Base-by-base conservation (phyloP, 164 flowering plant genomes). In the Protea cynaroides region DNA sequence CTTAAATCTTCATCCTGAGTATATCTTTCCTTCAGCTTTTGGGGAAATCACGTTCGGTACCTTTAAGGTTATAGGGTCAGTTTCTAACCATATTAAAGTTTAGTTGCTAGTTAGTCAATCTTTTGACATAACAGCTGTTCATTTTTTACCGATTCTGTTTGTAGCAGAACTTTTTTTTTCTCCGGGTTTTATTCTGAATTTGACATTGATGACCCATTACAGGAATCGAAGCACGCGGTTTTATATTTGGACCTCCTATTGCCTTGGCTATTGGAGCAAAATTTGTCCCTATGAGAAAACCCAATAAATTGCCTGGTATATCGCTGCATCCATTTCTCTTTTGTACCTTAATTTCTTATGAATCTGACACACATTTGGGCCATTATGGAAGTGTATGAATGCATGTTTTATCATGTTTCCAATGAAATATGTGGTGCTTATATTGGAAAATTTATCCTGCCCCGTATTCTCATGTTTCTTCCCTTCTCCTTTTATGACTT, bases 211-310 rank as follows among this genome's bases (percentile, higher is more conserved):
- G 15, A 49, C 56, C 58, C 46, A 46, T 18, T 77, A 76, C 88
- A 91, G 99, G 97, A 61, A 58, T 92, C 73, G 99, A 94, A 79
- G 99, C 99, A 55, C 81, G 97, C 74, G 99, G 99, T 52, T 94
- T 91, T 72, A 94, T 94, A 61, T 94, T 94, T 72, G 97, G 97
- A 9, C 99, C 99, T 69, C 99, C 99, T 29, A 86, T 94, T 79
- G 99, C 99, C 34, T 79, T 94, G 85, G 97, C 97, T 65, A 82
- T 94, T 65, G 96, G 97, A 0, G 97, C 97, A 36, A 94, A 94
- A 63, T 94, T 94, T 81, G 97, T 94, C 25, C 99, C 99, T 6
- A 58, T 94, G 85, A 91, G 99, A 65, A 94, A 94, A 75, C 99
- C 99, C 40, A 82, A 81, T 12, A 91, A 91, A 76, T 74, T 94